These are phyloP conservation scores for Santalum album DNA, from an alignment of 164 flowering plant species.

Conservation along the genomic window DNA sequence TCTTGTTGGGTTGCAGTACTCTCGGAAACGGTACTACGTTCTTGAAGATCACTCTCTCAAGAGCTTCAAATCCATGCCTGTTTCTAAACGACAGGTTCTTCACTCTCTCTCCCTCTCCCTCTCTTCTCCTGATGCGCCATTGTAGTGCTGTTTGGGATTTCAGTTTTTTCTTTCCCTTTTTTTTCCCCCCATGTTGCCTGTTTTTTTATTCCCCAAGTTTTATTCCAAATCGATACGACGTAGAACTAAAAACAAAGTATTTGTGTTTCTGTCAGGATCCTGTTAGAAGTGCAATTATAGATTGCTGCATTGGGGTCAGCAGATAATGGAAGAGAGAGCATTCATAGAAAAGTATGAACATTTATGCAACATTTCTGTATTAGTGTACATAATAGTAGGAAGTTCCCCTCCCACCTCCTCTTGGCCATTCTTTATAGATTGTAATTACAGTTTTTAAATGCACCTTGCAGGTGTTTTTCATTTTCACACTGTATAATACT, in stretches of 20 bases:
- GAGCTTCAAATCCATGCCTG: slow-evolving; percentile 57
- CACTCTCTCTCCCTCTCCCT: too few relatives aligned
- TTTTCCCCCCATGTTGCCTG: too few relatives aligned
- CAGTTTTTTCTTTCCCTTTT: too few relatives aligned
- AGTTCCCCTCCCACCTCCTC: too few relatives aligned
- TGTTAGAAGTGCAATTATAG: slow-evolving; percentile 55
- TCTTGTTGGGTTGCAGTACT: slow-evolving; percentile 62
- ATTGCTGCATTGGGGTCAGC: slow-evolving; percentile 71
- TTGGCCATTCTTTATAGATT: not conserved
- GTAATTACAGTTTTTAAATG: slow-evolving; percentile 3
- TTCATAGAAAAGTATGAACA: slow-evolving; percentile 55
- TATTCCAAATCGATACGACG: too few relatives aligned
- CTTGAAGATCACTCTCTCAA: slow-evolving; percentile 51
- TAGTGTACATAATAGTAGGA: too few relatives aligned
- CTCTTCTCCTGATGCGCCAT: too few relatives aligned
- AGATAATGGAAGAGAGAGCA: slow-evolving; percentile 80
- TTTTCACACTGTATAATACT: slow-evolving; percentile 72
- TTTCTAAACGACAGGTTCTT: slow-evolving; percentile 47
- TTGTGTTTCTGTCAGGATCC: slow-evolving; percentile 46
- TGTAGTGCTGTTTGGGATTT: too few relatives aligned
- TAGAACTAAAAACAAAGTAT: not conserved
- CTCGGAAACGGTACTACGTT: slow-evolving; percentile 69
- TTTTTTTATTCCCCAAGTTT: too few relatives aligned
- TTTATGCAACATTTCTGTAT: not conserved
- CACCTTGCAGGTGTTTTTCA: slow-evolving; percentile 63